A percentile compares a stretch with the other conserved stretches of the same genome.
These are phyloP conservation scores for Austroboletus festivus DNA, from an alignment of 768 basidiomycete genomes.

Conservation along the genomic window DNA sequence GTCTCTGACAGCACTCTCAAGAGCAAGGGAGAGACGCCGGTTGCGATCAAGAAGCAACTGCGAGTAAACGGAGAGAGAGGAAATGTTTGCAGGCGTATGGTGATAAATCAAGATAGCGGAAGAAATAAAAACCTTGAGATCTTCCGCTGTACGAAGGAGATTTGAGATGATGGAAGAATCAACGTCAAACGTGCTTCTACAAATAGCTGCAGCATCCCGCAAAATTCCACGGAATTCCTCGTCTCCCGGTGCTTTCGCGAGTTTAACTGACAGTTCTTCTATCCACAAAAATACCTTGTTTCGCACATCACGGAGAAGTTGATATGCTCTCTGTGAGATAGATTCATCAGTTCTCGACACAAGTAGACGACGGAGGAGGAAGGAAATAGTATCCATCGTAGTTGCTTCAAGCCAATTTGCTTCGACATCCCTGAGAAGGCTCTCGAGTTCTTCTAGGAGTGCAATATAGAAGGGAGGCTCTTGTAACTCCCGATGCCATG, in stretches of 20 bases:
- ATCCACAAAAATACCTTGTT: conserved; percentile 33
- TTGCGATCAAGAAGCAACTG: conserved; percentile 27
- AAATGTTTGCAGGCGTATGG: conserved; percentile 14
- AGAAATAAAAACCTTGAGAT: background rate
- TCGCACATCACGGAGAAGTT: conserved; percentile 30
- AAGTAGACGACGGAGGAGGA: conserved; percentile 34
- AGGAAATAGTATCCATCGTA: conserved; percentile 29
- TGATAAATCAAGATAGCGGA: background rate
- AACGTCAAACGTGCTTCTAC: conserved; percentile 25
- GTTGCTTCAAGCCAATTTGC: conserved; percentile 23
- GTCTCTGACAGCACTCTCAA: background rate
- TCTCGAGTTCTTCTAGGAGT: background rate
- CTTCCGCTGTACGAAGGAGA: background rate
- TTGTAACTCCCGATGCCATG: background rate
- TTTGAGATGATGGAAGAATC: background rate
- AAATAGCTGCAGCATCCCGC: conserved; percentile 35
- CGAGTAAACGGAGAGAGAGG: conserved; percentile 2
- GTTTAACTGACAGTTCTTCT: conserved; percentile 21
- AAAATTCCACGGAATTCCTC: conserved; percentile 17
- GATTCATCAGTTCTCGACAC: conserved; percentile 13
- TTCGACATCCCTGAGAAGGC: conserved; percentile 7
- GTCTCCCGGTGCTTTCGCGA: background rate
- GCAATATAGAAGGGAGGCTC: background rate
- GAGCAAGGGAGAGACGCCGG: conserved; percentile 9
- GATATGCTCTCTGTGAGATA: conserved; percentile 16